Base-by-base conservation (phyloP, 2,329 filamentous ascomycete genomes). In the Fusarium virguliforme region DNA sequence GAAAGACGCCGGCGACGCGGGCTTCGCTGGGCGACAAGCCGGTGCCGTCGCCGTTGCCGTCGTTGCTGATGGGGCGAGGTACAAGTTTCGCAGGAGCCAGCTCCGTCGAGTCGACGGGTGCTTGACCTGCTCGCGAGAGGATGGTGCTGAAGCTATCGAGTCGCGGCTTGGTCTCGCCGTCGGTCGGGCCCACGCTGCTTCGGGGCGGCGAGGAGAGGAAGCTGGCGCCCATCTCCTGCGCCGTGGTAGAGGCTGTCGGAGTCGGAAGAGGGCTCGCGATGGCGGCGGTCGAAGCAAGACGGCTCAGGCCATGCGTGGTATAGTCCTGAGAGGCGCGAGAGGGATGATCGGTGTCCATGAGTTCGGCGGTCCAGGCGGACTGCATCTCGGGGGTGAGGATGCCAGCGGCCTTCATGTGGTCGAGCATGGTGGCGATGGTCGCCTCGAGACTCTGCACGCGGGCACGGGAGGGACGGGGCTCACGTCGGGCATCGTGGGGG, bases 361-460 rank as follows among this genome's bases (percentile, higher is more conserved):
- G 71, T 50, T 76, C 74, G 18, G 71, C 74, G 8, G 75, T 76
- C 74, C 74, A 76, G 8, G 72, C 64, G 13, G 68, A 61, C 34
- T 78, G 74, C 72, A 76, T 74, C 63, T 77, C 72, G 65, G 72
- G 30, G 22, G 71, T 68, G 41, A 74, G 69, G 41, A 79, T 73
- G 13, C 78, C 77, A 2, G 78, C 76, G 8, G 76, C 72, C 60
- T 77, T 80, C 78, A 80, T 79, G 63, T 80, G 77, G 35, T 80
- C 76, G 37, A 77, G 72, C 73, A 80, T 75, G 22, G 71, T 65
- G 15, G 77, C 62, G 13, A 80, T 61, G 9, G 76, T 78, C 1
- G 70, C 73, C 65, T 81, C 77, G 37, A 80, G 76, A 62, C 67
- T 76, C 61, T 77, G 74, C 26, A 80, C 74, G 9, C 75, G 73